Conservation (phyloP, 371 early-diverging fungal genomes). For the Mortierella sp. region DNA sequence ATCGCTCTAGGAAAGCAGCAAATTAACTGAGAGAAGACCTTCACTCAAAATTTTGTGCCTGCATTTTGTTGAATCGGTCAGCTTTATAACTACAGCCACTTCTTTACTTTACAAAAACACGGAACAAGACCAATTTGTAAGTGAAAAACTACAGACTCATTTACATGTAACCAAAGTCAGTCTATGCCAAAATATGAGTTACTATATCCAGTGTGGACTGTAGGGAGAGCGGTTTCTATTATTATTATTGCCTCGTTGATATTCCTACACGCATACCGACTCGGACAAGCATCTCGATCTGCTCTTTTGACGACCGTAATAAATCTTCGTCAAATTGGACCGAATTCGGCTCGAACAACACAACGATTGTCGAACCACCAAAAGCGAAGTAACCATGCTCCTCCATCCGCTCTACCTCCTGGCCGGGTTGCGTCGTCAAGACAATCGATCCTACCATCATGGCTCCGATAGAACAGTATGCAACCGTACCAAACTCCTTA, state of each 20-base stretch:
- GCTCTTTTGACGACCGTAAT: slow-evolving; percentile 59
- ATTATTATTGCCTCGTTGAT: slow-evolving; percentile 24
- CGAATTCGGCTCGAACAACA: slow-evolving; percentile 74
- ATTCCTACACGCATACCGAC: slow-evolving; percentile 60
- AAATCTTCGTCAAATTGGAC: slow-evolving; percentile 79
- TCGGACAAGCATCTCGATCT: slow-evolving; percentile 69
- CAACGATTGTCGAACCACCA: slow-evolving; percentile 84
- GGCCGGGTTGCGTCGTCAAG: slow-evolving; percentile 69
- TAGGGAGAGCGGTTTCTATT: background rate
- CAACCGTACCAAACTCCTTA: slow-evolving; percentile 80
- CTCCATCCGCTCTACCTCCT: slow-evolving; percentile 73
- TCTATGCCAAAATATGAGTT: no score
- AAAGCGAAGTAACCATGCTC: slow-evolving; percentile 89
- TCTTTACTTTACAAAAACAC: no score
- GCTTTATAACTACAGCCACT: no score
- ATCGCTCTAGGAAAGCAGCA: no score
- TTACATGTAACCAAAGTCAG: no score
- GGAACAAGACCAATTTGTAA: no score
- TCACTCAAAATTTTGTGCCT: no score
- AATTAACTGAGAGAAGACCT: no score
- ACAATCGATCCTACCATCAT: slow-evolving; percentile 92
- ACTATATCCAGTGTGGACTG: no score
- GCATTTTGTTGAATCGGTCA: no score
- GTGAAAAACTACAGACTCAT: no score
- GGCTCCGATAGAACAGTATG: slow-evolving; percentile 83